phyloP scores from a whole-genome alignment of 495 filamentous ascomycete genomes.

The Talaromyces ruber region DNA sequence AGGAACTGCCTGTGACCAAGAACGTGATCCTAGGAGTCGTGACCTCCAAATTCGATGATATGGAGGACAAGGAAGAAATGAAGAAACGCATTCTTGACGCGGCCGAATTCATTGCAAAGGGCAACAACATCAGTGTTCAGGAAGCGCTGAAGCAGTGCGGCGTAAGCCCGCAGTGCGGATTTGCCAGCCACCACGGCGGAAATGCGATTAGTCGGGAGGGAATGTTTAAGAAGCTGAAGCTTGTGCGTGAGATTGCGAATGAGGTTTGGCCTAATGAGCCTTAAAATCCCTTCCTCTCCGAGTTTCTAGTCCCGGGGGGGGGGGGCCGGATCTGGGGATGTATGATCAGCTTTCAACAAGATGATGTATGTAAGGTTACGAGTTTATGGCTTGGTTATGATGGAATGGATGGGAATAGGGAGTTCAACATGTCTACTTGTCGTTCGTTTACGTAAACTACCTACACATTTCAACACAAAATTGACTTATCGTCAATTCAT shows the following conservation, averaged over 20 bases:
- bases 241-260: constrained; percentile 62
- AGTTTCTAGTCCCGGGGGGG: too few species aligned
- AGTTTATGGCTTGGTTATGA: neutral
- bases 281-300: constrained; percentile 16
- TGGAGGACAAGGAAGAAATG: constrained; percentile 69
- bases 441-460: neutral
- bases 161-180: constrained; percentile 75
- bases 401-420: neutral
- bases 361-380: neutral
- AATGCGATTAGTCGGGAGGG: constrained; percentile 57
- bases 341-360: neutral
- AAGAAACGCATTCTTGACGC: constrained; percentile 59
- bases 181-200: constrained; percentile 62
- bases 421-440: neutral
- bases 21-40: constrained; percentile 71
- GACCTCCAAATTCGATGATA: constrained; percentile 61
- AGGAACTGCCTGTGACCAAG: constrained; percentile 61
- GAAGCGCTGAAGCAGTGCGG: constrained; percentile 60
- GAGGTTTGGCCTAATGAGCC: constrained; percentile 65
- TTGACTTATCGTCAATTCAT: too few species aligned
- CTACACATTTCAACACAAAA: neutral
- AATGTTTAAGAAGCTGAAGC: constrained; percentile 59
- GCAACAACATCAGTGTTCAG: constrained; percentile 50
- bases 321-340: neutral
- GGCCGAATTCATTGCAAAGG: constrained; percentile 63